phyloP scores from a whole-genome alignment of 2,329 filamentous ascomycete species.

The Paraphaeosphaeria sporulosa region DNA sequence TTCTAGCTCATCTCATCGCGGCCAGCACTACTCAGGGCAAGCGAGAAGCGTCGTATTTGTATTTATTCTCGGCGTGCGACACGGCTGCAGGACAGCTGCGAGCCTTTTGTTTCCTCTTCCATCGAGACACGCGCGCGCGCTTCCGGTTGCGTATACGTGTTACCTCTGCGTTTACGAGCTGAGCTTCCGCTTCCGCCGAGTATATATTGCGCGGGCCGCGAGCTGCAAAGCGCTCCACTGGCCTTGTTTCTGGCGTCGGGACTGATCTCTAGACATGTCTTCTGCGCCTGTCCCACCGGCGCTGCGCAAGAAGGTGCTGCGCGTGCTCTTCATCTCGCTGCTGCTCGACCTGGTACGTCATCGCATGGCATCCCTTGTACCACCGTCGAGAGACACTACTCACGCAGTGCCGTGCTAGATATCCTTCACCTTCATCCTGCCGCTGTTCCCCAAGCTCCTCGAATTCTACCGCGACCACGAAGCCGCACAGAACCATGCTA shows the following conservation, averaged over 20 bases:
- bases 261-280: slow-evolving; percentile 3
- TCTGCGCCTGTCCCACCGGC: slow-evolving; percentile 47
- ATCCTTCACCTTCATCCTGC: slow-evolving; percentile 98
- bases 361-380: slow-evolving; percentile 18
- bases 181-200: background rate
- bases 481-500: slow-evolving; percentile 56
- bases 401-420: slow-evolving; percentile 65
- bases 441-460: slow-evolving; percentile 92
- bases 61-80: background rate
- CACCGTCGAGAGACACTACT: slow-evolving; percentile 9
- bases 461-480: slow-evolving; percentile 95
- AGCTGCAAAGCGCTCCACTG: background rate
- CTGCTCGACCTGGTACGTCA: slow-evolving; percentile 82
- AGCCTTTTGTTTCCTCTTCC: slow-evolving; percentile 1
- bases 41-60: background rate
- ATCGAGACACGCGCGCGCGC: background rate
- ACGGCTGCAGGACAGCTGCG: slow-evolving; percentile 5
- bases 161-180: background rate
- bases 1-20: background rate
- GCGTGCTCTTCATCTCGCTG: slow-evolving; percentile 87
- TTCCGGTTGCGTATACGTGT: slow-evolving; percentile 3
- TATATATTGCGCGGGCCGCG: background rate
- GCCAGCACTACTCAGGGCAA: background rate
- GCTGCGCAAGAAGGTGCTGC: slow-evolving; percentile 80
- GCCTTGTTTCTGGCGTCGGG: slow-evolving; percentile 21